phyloP scores from a whole-genome alignment of 768 basidiomycete species.

The Zangia roseola region DNA sequence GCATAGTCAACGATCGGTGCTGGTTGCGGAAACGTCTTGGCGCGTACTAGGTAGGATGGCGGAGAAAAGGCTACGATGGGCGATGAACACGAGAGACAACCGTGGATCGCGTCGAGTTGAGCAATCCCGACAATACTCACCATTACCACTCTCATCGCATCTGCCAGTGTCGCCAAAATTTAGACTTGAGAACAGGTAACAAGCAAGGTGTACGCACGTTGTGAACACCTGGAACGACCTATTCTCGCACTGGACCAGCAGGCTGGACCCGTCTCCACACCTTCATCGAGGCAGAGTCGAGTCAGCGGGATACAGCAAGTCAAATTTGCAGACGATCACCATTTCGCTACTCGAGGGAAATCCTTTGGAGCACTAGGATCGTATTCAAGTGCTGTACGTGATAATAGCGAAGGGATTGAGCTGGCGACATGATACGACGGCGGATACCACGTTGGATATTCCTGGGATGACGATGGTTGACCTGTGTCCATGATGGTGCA shows the following conservation, averaged over 20 bases:
- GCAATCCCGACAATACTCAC: neutral
- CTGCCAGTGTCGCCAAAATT: too few species aligned
- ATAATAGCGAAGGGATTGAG: constrained; percentile 5
- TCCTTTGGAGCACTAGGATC: constrained; percentile 36
- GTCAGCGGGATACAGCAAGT: neutral
- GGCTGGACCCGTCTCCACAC: constrained; percentile 71
- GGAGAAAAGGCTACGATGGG: neutral
- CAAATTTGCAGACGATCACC: constrained; percentile 36
- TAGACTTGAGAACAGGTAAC: too few species aligned
- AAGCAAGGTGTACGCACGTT: constrained; percentile 34
- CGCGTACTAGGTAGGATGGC: constrained; percentile 9
- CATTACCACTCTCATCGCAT: neutral
- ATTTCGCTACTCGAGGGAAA: constrained; percentile 56
- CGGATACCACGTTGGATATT: constrained; percentile 27
- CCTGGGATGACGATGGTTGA: too few species aligned
- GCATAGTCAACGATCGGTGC: constrained; percentile 73
- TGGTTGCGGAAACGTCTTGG: constrained; percentile 47
- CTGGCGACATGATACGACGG: constrained; percentile 30
- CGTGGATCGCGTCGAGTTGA: neutral
- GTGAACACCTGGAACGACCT: constrained; percentile 56
- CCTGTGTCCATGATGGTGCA: neutral
- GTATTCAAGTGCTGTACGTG: constrained; percentile 13
- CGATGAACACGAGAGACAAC: neutral
- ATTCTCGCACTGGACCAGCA: constrained; percentile 73
- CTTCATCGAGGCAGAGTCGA: constrained; percentile 34